Conservation (phyloP, 257 asterid species). For the Mentha longifolia region DNA sequence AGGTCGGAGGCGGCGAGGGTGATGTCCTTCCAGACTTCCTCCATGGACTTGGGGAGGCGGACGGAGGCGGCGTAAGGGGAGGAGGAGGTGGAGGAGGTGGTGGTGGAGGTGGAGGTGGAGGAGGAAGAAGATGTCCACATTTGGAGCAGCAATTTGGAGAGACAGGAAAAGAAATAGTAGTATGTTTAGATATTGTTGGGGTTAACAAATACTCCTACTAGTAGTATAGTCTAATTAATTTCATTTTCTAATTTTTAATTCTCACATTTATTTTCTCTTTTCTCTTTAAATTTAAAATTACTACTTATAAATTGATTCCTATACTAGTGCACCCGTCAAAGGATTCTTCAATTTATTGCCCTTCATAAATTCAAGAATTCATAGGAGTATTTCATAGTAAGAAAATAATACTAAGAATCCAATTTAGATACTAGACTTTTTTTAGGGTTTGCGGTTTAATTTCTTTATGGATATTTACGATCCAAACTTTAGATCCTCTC, state of each 20-base stretch:
- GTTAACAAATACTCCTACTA: background rate
- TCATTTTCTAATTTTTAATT: background rate
- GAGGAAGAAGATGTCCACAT: constrained; percentile 46
- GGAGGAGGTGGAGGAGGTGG: constrained; percentile 25
- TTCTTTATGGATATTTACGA: too few relatives aligned
- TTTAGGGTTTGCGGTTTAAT: too few relatives aligned
- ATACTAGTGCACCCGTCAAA: background rate
- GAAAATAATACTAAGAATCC: too few relatives aligned
- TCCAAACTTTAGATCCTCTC: too few relatives aligned
- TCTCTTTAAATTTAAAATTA: too few relatives aligned
- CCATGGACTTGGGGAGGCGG: constrained; percentile 52
- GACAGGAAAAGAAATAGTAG: constrained; percentile 18
- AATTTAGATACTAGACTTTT: too few relatives aligned
- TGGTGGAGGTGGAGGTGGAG: background rate
- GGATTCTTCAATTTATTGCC: too few relatives aligned
- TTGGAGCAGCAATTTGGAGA: constrained; percentile 25
- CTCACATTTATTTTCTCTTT: background rate
- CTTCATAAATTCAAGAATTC: too few relatives aligned
- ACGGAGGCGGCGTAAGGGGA: constrained; percentile 6
- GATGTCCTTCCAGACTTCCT: constrained; percentile 76
- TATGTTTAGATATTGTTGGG: background rate
- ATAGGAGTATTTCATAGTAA: too few relatives aligned
- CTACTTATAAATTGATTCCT: background rate
- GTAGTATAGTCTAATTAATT: background rate
- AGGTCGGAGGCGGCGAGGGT: constrained; percentile 49